These are phyloP conservation scores for Straminergon stramineum DNA, from an alignment of 225 moss, liverwort and hornwort genomes.

Conservation along the genomic window DNA sequence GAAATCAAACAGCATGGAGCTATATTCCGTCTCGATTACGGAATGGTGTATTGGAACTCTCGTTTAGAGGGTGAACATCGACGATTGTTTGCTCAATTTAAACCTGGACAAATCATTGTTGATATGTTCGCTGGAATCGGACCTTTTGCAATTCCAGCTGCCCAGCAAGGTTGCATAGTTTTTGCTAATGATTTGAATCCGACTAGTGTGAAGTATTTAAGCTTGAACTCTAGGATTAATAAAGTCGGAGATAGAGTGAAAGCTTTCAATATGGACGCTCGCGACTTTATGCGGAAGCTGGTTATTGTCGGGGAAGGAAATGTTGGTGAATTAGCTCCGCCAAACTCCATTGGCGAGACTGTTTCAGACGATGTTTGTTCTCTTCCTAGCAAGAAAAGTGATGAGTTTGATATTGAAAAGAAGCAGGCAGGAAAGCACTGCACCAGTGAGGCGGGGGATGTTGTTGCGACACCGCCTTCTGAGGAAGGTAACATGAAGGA, in stretches of 20 bases:
- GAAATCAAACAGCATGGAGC: slow-evolving; percentile 89
- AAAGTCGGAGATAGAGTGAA: slow-evolving; percentile 64
- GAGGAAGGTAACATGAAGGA: not conserved
- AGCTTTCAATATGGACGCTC: slow-evolving; percentile 85
- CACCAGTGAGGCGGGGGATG: not conserved
- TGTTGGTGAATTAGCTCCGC: not conserved
- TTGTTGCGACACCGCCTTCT: not conserved
- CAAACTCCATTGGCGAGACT: not conserved
- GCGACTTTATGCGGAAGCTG: slow-evolving; percentile 70
- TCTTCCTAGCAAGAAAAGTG: not conserved
- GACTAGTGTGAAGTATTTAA: slow-evolving; percentile 67
- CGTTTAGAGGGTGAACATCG: slow-evolving; percentile 94
- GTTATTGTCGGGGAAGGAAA: slow-evolving; percentile 13
- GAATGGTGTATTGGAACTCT: slow-evolving; percentile 94
- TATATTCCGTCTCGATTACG: slow-evolving; percentile 74
- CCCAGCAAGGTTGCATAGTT: slow-evolving; percentile 72
- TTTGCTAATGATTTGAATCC: slow-evolving; percentile 95
- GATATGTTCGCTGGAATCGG: slow-evolving; percentile 99
- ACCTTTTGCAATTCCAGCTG: slow-evolving; percentile 93
- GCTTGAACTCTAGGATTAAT: slow-evolving; percentile 64
- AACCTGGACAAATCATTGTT: slow-evolving; percentile 67
- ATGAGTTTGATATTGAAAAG: not conserved
- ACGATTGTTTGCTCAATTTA: slow-evolving; percentile 64
- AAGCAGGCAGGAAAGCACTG: slow-evolving; percentile 6
- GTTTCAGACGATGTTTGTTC: not conserved